Conservation (phyloP, 2,329 filamentous ascomycete species). For the Colletotrichum sansevieriae region DNA sequence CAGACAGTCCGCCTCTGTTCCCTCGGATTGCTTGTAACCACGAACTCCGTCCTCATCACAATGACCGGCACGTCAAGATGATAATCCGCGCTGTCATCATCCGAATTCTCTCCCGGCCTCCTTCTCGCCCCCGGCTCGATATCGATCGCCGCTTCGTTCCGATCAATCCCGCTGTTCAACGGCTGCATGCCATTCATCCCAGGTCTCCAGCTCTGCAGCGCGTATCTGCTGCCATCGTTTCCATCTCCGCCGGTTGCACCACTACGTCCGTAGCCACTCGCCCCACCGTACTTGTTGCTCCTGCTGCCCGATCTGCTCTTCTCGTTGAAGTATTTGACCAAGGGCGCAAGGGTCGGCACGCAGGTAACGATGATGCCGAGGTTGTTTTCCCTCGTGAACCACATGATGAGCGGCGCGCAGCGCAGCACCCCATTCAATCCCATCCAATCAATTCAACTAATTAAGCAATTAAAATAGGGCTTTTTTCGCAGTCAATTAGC, state of each 20-base stretch:
- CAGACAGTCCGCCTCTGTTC: constrained; percentile 23
- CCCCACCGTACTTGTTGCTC: constrained; percentile 41
- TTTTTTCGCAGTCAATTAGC: no score
- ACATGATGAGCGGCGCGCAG: constrained; percentile 56
- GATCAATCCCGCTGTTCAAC: constrained; percentile 40
- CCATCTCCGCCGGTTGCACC: neutral
- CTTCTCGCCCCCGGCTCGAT: constrained; percentile 12
- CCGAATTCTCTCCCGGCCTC: constrained; percentile 10
- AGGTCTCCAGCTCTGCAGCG: constrained; percentile 47
- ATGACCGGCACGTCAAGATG: constrained; percentile 23
- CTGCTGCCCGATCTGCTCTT: constrained; percentile 42
- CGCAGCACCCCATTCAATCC: no score
- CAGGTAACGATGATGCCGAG: constrained; percentile 60
- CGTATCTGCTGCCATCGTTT: constrained; percentile 43
- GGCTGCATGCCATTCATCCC: constrained; percentile 45
- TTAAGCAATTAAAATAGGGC: no score
- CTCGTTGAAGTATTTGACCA: constrained; percentile 54
- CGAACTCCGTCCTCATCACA: constrained; percentile 39
- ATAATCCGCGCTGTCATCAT: constrained; percentile 36
- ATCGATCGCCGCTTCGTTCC: constrained; percentile 21
- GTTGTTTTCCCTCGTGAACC: constrained; percentile 61
- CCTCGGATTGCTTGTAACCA: constrained; percentile 34
- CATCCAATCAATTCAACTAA: no score
- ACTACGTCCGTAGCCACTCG: constrained; percentile 40
- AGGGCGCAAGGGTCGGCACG: constrained; percentile 58